These are phyloP conservation scores for Dictyostelium purpureum DNA, from an alignment of 78 protist genomes.

Conservation along the genomic window DNA sequence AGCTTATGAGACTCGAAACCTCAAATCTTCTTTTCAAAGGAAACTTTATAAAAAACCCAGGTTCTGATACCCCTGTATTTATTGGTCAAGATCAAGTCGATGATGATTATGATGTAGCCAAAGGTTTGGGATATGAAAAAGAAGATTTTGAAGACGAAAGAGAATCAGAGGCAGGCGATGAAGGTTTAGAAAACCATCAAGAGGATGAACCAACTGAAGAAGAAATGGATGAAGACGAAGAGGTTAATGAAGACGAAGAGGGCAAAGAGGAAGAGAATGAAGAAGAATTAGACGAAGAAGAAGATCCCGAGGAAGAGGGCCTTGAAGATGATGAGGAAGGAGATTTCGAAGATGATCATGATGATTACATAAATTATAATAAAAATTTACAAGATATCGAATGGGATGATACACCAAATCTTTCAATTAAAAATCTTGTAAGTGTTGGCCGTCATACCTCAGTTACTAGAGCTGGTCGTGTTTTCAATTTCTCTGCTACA, in stretches of 20 bases:
- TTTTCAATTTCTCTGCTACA: constrained; percentile 12
- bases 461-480: constrained; percentile 70
- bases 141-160: background rate
- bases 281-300: background rate
- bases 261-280: background rate
- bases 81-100: background rate
- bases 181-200: background rate
- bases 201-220: background rate
- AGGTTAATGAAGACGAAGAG: background rate
- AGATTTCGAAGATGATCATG: background rate
- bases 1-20: background rate
- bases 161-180: background rate
- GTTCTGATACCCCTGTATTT: too few species aligned
- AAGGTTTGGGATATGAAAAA: too few species aligned
- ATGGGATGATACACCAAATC: background rate
- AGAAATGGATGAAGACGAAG: background rate
- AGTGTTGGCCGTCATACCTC: constrained; percentile 35
- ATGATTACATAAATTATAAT: background rate
- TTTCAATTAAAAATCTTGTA: background rate
- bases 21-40: background rate
- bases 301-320: background rate
- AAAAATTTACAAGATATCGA: background rate
- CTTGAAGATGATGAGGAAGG: background rate
- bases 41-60: background rate
- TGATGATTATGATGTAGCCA: too few species aligned